phyloP scores from a whole-genome alignment of 2,329 filamentous ascomycete genomes.

The Tolypocladium album region DNA sequence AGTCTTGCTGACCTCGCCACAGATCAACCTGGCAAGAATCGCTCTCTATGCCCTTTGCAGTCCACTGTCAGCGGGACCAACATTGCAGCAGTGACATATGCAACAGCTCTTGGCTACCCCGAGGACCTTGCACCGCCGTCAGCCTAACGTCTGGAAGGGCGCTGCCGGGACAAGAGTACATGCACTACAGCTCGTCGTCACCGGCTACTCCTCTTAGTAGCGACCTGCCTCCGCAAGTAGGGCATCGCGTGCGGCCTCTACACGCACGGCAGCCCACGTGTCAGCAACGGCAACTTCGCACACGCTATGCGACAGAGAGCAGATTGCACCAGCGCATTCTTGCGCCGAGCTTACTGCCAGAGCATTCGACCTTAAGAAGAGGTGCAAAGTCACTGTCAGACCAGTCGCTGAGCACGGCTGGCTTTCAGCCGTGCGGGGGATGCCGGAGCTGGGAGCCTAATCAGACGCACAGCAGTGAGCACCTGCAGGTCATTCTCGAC shows the following conservation, averaged over 20 bases:
- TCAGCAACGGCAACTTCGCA: slow-evolving; percentile 48
- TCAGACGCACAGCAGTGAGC: background rate
- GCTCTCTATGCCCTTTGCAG: no score
- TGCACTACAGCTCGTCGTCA: slow-evolving; percentile 24
- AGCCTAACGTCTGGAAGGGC: no score
- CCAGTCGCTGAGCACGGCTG: background rate
- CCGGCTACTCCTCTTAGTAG: slow-evolving; percentile 59
- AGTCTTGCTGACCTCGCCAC: no score
- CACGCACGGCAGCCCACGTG: slow-evolving; percentile 56
- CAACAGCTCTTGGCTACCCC: no score
- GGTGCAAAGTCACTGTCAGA: background rate
- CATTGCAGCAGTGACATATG: slow-evolving; percentile 36
- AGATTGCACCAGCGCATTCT: background rate
- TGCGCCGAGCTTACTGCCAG: background rate
- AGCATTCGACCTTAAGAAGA: no score
- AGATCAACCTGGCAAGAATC: no score
- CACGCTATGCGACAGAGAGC: background rate
- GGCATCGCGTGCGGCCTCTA: slow-evolving; percentile 44
- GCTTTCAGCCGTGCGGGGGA: background rate
- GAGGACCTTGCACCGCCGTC: no score
- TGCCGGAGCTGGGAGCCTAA: background rate
- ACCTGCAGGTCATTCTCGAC: background rate
- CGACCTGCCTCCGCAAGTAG: slow-evolving; percentile 40
- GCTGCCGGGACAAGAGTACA: no score
- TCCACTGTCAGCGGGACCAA: slow-evolving; percentile 35